phyloP scores from a whole-genome alignment of 2,329 filamentous ascomycete species.

The Aspergillus transmontanensis region DNA sequence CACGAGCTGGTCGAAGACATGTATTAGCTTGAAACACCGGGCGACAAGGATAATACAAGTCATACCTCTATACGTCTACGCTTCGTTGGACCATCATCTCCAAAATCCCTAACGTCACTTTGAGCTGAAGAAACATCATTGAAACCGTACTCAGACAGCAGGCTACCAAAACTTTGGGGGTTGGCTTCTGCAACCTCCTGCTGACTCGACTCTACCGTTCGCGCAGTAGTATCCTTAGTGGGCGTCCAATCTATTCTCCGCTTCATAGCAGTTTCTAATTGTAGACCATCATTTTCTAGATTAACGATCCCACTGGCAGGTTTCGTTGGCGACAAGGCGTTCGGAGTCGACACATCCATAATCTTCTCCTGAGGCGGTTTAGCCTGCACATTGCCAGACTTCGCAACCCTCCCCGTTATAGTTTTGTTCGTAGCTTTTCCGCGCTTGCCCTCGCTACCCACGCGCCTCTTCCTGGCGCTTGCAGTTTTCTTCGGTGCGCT shows the following conservation, averaged over 20 bases:
- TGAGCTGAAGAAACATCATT: conserved; percentile 22
- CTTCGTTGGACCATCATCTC: conserved; percentile 35
- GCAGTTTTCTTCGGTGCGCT: conserved; percentile 23
- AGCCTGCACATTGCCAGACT: conserved; percentile 24
- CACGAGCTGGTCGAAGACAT: conserved; percentile 25
- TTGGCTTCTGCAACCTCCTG: conserved; percentile 7
- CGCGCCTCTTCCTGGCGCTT: conserved; percentile 26
- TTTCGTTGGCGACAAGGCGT: neutral
- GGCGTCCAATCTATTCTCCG: conserved; percentile 71
- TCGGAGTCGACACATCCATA: conserved; percentile 3
- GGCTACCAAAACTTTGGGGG: conserved; percentile 33
- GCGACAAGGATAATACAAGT: neutral
- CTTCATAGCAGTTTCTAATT: conserved; percentile 52
- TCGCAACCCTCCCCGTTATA: conserved; percentile 40
- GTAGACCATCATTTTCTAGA: conserved; percentile 26
- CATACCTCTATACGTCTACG: conserved; percentile 42
- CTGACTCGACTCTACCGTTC: conserved; percentile 22
- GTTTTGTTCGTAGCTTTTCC: conserved; percentile 34
- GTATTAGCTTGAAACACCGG: neutral
- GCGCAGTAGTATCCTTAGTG: conserved; percentile 47
- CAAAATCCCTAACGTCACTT: conserved; percentile 16
- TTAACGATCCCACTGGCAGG: conserved; percentile 18
- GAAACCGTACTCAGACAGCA: conserved; percentile 47
- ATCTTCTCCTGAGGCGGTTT: conserved; percentile 18
- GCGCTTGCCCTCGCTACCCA: conserved; percentile 26